Conservation (phyloP, 129 eudicot genomes). For the Arctium minus region DNA sequence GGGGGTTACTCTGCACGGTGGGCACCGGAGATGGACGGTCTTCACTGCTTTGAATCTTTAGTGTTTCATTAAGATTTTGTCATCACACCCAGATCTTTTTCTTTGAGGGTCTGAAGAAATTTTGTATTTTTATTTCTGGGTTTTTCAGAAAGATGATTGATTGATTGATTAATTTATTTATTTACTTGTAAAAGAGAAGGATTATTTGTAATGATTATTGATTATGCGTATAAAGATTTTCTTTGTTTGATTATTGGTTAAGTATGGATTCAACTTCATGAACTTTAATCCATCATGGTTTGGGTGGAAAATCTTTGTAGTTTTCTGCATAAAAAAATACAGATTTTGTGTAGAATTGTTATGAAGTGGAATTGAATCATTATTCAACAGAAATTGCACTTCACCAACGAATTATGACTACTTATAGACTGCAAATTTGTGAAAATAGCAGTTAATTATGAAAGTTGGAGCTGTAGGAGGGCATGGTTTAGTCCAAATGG, state of each 20-base stretch:
- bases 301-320: not conserved
- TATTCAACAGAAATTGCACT: too few species aligned
- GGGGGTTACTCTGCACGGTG: constrained; percentile 12
- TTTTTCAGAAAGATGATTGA: constrained; percentile 1
- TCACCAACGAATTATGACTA: not conserved
- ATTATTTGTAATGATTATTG: not conserved
- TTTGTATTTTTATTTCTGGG: constrained; percentile 15
- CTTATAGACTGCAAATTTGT: not conserved
- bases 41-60: constrained; percentile 49
- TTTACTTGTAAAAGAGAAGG: not conserved
- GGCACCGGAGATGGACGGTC: constrained; percentile 53
- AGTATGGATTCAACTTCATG: not conserved
- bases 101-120: constrained; percentile 4
- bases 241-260: not conserved
- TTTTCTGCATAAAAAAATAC: not conserved
- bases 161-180: not conserved
- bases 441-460: constrained; percentile 39
- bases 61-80: constrained; percentile 16
- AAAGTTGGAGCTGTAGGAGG: constrained; percentile 61
- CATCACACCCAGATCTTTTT: not conserved
- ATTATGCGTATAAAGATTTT: not conserved
- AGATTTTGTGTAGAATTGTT: not conserved
- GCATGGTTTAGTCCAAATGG: constrained; percentile 22
- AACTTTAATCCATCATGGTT: not conserved
- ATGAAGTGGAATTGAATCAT: too few species aligned